A percentile compares a stretch with the other conserved stretches of the same genome.
phyloP scores from a whole-genome alignment of 176 grass and related monocot species.

The Triticum aestivum region IWGSC_CS_RefSeq_v2.1 NC_057798.1:9346875-9347374 shows the following conservation, averaged over 20 bases:
- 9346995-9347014: not conserved
- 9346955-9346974: not conserved
- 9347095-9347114: not conserved
- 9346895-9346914: not conserved
- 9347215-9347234: not conserved
- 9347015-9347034: conserved; percentile 29
- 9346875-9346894: not conserved
- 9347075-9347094: conserved; percentile 30
- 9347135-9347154: not conserved
- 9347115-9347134: conserved; percentile 19
- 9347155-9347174: not conserved
- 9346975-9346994: not conserved
- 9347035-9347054: not conserved
- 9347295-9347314: conserved; percentile 20
- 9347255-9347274: not conserved
- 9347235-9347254: not conserved
- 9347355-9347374: conserved; percentile 4
- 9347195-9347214: not conserved
- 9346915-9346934: not conserved
- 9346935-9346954: not conserved
- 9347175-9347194: not conserved
- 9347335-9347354: conserved; percentile 25
- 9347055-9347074: conserved; percentile 13
- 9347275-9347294: not conserved
- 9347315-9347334: conserved; percentile 60